Percentiles rank a stretch among this genome's conserved stretches.
phyloP scores from a whole-genome alignment of 1,284 basidiomycete genomes.

The Trichosporon sp. region DNA sequence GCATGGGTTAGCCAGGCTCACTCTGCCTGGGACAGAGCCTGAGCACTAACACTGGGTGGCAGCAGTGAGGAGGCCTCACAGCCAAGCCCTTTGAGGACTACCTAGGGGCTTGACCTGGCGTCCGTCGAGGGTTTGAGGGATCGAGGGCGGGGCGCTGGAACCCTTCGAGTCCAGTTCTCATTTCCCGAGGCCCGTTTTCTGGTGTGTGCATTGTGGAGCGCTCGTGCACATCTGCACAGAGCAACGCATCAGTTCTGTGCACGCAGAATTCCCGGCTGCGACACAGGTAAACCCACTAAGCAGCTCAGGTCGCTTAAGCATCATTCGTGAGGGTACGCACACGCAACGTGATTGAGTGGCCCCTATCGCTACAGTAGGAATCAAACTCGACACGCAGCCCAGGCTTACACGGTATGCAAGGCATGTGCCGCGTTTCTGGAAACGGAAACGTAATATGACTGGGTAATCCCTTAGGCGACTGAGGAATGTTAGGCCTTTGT shows the following conservation, averaged over 20 bases:
- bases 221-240: slow-evolving; percentile 1
- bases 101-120: background rate
- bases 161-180: background rate
- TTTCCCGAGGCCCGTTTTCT: background rate
- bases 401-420: background rate
- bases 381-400: background rate
- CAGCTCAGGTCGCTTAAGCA: slow-evolving; percentile 12
- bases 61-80: background rate
- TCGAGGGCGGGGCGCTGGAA: background rate
- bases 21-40: background rate
- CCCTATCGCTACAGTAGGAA: background rate
- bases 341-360: background rate
- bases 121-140: background rate
- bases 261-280: background rate
- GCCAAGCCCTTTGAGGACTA: slow-evolving; percentile 1
- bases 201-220: background rate
- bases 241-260: background rate
- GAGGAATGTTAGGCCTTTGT: background rate
- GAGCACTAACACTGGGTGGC: background rate
- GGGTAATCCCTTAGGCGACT: background rate
- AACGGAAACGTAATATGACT: background rate
- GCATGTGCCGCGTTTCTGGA: slow-evolving; percentile 14
- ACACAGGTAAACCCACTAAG: background rate
- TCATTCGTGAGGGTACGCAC: slow-evolving; percentile 1
- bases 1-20: background rate